Conservation (phyloP, 2,329 filamentous ascomycete genomes). For the Talaromyces sp. region DNA sequence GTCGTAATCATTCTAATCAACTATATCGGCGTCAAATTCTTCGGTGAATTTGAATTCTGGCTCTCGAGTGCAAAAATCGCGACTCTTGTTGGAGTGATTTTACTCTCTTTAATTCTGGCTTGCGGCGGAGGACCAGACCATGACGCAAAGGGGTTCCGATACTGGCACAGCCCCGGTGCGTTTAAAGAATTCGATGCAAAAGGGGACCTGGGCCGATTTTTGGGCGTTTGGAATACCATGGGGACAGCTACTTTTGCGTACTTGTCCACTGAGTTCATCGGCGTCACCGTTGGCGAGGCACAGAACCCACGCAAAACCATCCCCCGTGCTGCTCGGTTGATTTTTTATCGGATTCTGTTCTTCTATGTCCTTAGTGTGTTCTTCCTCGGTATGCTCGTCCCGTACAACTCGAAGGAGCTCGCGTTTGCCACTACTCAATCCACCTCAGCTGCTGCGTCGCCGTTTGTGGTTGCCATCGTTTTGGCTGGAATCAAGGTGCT, state of each 20-base stretch:
- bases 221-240: slow-evolving; percentile 63
- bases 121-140: slow-evolving; percentile 36
- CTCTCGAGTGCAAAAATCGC: slow-evolving; percentile 61
- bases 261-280: slow-evolving; percentile 69
- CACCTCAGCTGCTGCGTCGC: slow-evolving; percentile 56
- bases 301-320: slow-evolving; percentile 72
- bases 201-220: slow-evolving; percentile 50
- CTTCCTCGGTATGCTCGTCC: slow-evolving; percentile 69
- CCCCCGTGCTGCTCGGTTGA: slow-evolving; percentile 69
- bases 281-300: slow-evolving; percentile 71
- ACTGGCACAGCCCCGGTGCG: slow-evolving; percentile 60
- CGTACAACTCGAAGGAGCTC: slow-evolving; percentile 61
- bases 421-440: slow-evolving; percentile 43
- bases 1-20: slow-evolving; percentile 55
- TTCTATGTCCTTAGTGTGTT: slow-evolving; percentile 73
- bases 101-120: slow-evolving; percentile 20
- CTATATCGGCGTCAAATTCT: slow-evolving; percentile 56
- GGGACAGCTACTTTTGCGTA: slow-evolving; percentile 73
- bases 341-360: slow-evolving; percentile 73
- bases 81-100: slow-evolving; percentile 47
- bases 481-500: slow-evolving; percentile 59
- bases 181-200: slow-evolving; percentile 46
- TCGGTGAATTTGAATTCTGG: slow-evolving; percentile 62
- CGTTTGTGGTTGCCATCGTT: slow-evolving; percentile 69
- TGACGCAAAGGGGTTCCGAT: slow-evolving; percentile 59